phyloP scores from a whole-genome alignment of 257 asterid genomes.

The Craterostigma plantagineum region DNA sequence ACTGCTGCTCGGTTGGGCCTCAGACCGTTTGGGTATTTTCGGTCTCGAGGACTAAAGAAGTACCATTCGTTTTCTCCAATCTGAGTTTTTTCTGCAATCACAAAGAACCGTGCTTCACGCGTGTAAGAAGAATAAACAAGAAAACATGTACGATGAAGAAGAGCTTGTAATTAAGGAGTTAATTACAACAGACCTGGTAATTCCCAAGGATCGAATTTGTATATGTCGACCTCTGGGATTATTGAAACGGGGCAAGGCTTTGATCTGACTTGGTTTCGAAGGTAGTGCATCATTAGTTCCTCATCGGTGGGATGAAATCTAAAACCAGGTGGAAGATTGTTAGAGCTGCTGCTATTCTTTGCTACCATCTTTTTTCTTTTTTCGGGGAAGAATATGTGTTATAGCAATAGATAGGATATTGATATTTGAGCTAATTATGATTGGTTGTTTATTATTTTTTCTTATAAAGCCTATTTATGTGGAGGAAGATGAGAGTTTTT shows the following conservation, averaged over 20 bases:
- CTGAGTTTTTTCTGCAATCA: conserved; percentile 56
- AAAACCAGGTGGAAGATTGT: conserved; percentile 86
- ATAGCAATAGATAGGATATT: no score
- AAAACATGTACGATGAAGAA: neutral
- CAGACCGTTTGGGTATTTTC: conserved; percentile 73
- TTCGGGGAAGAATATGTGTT: no score
- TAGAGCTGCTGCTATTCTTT: conserved; percentile 16
- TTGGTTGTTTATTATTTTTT: no score
- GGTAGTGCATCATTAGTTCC: conserved; percentile 60
- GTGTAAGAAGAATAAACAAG: neutral
- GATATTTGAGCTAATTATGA: no score
- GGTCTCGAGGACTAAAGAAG: conserved; percentile 63
- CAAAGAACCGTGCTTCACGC: no score
- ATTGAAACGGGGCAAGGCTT: conserved; percentile 55
- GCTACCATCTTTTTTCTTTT: conserved; percentile 41
- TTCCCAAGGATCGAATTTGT: conserved; percentile 90
- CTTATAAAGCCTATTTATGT: conserved; percentile 5
- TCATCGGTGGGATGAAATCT: conserved; percentile 88
- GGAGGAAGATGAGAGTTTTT: conserved; percentile 17
- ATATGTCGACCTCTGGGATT: conserved; percentile 62
- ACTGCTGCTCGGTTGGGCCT: conserved; percentile 86
- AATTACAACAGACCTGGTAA: conserved; percentile 41
- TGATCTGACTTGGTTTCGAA: conserved; percentile 48
- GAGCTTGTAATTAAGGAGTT: no score
- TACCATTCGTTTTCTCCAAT: conserved; percentile 82